Evolutionary conservation across 2,329 filamentous ascomycete genomes (phyloP).

Genomic region (Clarireedia monteithiana): DNA sequence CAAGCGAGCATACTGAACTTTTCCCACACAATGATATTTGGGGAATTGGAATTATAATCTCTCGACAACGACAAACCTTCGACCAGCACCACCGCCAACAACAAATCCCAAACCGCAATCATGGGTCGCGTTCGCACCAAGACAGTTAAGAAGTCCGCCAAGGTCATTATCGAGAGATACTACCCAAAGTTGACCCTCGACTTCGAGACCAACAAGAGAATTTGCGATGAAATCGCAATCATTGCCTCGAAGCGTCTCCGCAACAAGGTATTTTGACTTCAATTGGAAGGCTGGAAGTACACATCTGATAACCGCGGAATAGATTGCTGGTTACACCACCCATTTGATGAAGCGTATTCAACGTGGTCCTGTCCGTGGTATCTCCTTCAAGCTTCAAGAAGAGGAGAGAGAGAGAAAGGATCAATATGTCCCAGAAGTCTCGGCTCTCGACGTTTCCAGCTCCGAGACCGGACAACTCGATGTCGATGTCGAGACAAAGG

Average conservation of each 20-base stretch:
- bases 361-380: conserved; percentile 97
- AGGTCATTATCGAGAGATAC: conserved; percentile 99
- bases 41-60: neutral
- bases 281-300: conserved; percentile 63
- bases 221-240: conserved; percentile 99
- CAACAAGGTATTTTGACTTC: conserved; percentile 71
- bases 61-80: conserved; percentile 9
- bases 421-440: conserved; percentile 99
- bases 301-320: conserved; percentile 30
- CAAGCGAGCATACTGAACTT: conserved; percentile 5
- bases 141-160: conserved; percentile 55
- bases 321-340: conserved; percentile 98
- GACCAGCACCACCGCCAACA: conserved; percentile 5
- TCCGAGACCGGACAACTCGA: conserved; percentile 91
- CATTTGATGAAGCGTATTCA: conserved; percentile 99
- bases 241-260: conserved; percentile 98
- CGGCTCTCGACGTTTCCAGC: conserved; percentile 96
- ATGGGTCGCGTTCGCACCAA: conserved; percentile 39
- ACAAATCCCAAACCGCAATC: conserved; percentile 24
- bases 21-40: conserved; percentile 8
- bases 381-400: conserved; percentile 99
- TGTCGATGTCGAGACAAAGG: conserved; percentile 96
- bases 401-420: conserved; percentile 99
- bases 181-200: conserved; percentile 97
- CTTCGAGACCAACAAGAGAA: conserved; percentile 99